Conservation (phyloP, 371 early-diverging fungal genomes). For the Blakeslea trispora region DNA sequence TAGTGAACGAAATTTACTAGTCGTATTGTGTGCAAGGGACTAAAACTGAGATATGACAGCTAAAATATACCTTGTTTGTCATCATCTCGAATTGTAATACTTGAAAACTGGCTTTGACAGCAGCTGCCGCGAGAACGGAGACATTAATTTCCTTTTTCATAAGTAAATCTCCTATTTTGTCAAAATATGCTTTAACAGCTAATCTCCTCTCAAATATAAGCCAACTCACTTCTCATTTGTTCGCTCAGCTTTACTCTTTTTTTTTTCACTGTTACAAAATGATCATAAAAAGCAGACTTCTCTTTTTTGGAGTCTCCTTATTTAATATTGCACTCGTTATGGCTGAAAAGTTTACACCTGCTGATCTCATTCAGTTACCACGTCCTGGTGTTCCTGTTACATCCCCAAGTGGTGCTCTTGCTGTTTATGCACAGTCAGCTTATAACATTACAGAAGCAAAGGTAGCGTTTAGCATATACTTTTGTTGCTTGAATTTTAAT, state of each 20-base stretch:
- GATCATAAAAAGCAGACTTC: constrained; percentile 17
- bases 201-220: background rate
- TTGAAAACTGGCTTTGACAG: too few species aligned
- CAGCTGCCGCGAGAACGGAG: background rate
- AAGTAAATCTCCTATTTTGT: constrained; percentile 7
- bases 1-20: too few species aligned
- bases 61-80: too few species aligned
- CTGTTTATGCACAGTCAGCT: constrained; percentile 54
- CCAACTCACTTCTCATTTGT: background rate
- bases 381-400: constrained; percentile 48
- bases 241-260: background rate
- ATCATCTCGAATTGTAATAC: too few species aligned
- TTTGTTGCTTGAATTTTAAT: background rate
- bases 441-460: constrained; percentile 51
- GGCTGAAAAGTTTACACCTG: constrained; percentile 41
- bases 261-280: constrained; percentile 5
- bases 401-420: constrained; percentile 50
- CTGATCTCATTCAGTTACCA: constrained; percentile 53
- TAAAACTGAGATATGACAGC: too few species aligned
- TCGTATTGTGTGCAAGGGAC: too few species aligned
- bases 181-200: background rate
- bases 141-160: constrained; percentile 3
- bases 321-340: constrained; percentile 6
- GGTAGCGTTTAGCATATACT: constrained; percentile 17
- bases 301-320: constrained; percentile 12